Percentiles rank a stretch among this genome's conserved stretches.
These are phyloP conservation scores for Leptographium procerum DNA, from an alignment of 2,329 filamentous ascomycete genomes.

Conservation along the genomic window DNA sequence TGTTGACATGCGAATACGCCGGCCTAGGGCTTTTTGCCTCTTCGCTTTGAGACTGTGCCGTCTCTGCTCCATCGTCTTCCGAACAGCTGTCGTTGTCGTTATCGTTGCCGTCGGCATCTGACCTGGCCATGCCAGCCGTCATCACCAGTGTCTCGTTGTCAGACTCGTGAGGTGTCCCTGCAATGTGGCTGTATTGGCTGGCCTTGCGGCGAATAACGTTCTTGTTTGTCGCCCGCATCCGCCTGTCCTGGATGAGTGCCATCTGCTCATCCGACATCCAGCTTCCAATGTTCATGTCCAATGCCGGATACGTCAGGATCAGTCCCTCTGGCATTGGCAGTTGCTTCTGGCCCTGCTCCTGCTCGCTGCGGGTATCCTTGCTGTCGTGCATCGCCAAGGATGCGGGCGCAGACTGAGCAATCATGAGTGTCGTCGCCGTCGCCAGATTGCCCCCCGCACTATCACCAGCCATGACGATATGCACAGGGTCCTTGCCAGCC, in stretches of 20 bases:
- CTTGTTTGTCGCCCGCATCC: constrained; percentile 65
- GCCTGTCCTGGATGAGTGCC: constrained; percentile 78
- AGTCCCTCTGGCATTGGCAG: constrained; percentile 70
- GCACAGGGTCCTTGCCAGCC: constrained; percentile 52
- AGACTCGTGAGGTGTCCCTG: constrained; percentile 71
- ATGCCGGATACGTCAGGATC: constrained; percentile 74
- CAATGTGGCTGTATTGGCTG: constrained; percentile 75
- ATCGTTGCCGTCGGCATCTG: background rate
- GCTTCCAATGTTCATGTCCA: constrained; percentile 96
- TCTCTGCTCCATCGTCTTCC: background rate
- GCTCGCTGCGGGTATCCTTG: background rate
- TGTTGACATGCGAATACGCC: constrained; percentile 11
- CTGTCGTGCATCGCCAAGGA: constrained; percentile 25
- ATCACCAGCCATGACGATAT: constrained; percentile 64
- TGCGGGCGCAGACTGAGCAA: constrained; percentile 55
- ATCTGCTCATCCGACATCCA: constrained; percentile 99
- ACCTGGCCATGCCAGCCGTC: background rate
- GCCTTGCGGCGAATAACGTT: constrained; percentile 73
- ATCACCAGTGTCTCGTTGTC: constrained; percentile 51
- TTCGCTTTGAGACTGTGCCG: background rate
- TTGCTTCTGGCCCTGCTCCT: background rate
- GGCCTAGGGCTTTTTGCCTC: constrained; percentile 6
- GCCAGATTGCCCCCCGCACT: constrained; percentile 76
- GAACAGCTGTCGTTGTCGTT: constrained; percentile 3
- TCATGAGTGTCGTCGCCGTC: constrained; percentile 74